Base-by-base conservation (phyloP, 1,284 basidiomycete species). In the Termitomyces sp. region DNA sequence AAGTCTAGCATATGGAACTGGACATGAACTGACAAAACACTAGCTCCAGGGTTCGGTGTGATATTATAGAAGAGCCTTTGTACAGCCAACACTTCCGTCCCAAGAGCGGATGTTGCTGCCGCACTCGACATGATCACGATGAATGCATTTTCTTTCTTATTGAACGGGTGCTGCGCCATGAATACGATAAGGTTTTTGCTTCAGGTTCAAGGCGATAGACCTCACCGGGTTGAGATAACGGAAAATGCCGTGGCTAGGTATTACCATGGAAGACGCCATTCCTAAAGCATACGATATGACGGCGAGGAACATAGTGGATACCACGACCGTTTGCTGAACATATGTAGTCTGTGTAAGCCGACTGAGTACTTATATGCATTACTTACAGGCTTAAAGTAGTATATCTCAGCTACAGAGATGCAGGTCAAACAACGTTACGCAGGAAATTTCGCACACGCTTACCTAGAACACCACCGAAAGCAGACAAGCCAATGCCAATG, bases 71-170 rank as follows among this genome's bases (percentile, higher is more conserved):
- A 77, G 26, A 74, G 60, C 43, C 81, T 75, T 45, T 88, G 77
- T 0, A 84, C 84, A 0, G 85, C 83, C 45, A 88, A 76, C 38
- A 90, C 75, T 54, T 84, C 80, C 46, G 85, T 85, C 1, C 79
- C 86, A 41, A 85, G 75, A 0, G 86, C 85, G 0, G 82, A 80
- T 5, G 78, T 78, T 1, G 82, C 77, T 0, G 85, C 83, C 4
- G 86, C 83, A 36, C 81, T 82, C 1, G 84, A 67, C 82, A 88
- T 85, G 61, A 88, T 85, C 19, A 84, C 76, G 38, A 87, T 81
- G 28, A 80, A 79, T 0, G 81, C 80, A 65, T 85, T 81, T 62
- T 87, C 80, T 55, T 75, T 76, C 58, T 70, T 72, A 57, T 74
- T 72, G 64, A 73, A 71, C 12, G 73, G 68, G 53, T 72, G 68